Evolutionary conservation across 163 green algal genomes (phyloP).

Genomic region (Chlamydomonas reinhardtii): DNA sequence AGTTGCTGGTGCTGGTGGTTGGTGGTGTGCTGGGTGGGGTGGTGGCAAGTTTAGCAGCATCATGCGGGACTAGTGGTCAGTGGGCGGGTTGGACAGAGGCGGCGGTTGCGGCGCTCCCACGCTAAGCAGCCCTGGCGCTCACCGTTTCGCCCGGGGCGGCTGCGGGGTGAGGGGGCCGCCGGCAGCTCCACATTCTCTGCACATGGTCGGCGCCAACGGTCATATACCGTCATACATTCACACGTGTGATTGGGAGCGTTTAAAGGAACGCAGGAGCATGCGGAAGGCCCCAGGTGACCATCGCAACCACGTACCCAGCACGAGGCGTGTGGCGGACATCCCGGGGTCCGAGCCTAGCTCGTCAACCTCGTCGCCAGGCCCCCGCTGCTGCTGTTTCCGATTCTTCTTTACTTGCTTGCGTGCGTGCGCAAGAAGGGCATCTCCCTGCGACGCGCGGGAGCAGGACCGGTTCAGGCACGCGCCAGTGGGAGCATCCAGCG

Average conservation of each 20-base stretch:
- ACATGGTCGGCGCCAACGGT: too few species aligned
- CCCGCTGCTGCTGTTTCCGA: not conserved
- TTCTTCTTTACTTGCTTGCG: constrained; percentile 26
- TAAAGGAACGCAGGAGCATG: too few species aligned
- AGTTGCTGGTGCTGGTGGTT: not conserved
- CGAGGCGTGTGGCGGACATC: not conserved
- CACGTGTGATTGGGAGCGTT: too few species aligned
- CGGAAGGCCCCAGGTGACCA: not conserved
- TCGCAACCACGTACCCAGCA: not conserved
- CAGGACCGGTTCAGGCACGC: too few species aligned
- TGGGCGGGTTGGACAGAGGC: too few species aligned
- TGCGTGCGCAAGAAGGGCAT: constrained; percentile 1
- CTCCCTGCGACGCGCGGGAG: not conserved
- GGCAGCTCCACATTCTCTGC: constrained; percentile 21
- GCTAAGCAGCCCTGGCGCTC: too few species aligned
- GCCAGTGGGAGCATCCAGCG: too few species aligned
- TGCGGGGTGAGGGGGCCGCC: not conserved
- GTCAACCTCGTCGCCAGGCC: not conserved
- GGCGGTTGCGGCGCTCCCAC: too few species aligned
- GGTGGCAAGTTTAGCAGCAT: too few species aligned
- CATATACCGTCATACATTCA: too few species aligned
- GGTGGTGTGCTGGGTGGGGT: too few species aligned
- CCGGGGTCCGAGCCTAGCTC: not conserved
- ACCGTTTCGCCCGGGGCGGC: not conserved
- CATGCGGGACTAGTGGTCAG: too few species aligned